Conservation (phyloP, 2,329 filamentous ascomycete genomes). For the Diaporthe citrichinensis region DNA sequence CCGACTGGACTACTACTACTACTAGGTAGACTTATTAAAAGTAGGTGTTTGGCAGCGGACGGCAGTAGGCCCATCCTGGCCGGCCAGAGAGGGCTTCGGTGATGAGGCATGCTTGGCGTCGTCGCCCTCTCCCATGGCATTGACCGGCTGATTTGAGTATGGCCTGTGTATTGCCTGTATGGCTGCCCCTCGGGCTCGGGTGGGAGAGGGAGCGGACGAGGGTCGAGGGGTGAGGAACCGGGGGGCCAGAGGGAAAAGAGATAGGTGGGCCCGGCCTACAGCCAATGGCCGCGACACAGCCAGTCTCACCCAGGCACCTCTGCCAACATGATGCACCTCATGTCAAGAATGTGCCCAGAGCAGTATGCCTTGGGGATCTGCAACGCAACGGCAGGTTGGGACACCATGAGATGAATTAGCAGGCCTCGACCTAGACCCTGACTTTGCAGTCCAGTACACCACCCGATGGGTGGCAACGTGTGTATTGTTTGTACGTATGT, state of each 20-base stretch:
- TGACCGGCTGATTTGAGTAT: constrained; percentile 28
- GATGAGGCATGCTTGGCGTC: constrained; percentile 32
- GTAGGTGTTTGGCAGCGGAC: constrained; percentile 9
- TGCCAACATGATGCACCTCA: constrained; percentile 32
- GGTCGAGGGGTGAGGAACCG: constrained; percentile 7
- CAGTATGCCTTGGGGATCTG: constrained; percentile 30
- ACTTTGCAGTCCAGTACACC: not conserved
- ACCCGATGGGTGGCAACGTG: not conserved
- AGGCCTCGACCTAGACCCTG: constrained; percentile 25
- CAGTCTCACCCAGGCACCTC: constrained; percentile 30
- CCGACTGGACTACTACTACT: not conserved
- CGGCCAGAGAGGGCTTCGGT: constrained; percentile 11
- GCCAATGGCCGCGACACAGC: constrained; percentile 30
- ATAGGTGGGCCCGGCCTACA: constrained; percentile 8
- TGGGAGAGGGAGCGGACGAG: constrained; percentile 13
- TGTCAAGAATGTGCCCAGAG: constrained; percentile 28
- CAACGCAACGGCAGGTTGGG: constrained; percentile 29
- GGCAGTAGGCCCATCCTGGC: constrained; percentile 12
- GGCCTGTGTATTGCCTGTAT: not conserved
- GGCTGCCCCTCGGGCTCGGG: constrained; percentile 25
- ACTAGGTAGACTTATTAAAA: not conserved
- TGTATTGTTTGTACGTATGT: not conserved
- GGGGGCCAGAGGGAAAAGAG: not conserved
- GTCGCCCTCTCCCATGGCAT: constrained; percentile 3
- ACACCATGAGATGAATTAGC: constrained; percentile 15